Evolutionary conservation across 2,329 filamentous ascomycete species (phyloP).

Genomic region (Fusarium brevicatenulatum): DNA sequence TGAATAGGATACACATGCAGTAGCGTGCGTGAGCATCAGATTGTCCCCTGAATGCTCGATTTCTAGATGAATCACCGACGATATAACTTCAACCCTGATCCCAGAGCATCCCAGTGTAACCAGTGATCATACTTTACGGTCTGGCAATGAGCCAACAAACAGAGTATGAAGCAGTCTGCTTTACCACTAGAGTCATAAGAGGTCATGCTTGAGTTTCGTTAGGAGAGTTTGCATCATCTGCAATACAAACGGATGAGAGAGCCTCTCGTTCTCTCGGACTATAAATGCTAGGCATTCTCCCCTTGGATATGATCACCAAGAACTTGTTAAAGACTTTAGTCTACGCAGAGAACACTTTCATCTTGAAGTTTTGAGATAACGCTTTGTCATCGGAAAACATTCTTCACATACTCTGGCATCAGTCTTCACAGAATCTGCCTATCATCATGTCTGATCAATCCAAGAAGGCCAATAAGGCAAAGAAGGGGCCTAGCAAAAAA

Average conservation of each 20-base stretch:
- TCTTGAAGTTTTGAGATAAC: background rate
- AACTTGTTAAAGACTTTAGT: background rate
- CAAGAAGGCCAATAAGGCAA: background rate
- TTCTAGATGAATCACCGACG: background rate
- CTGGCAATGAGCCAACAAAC: background rate
- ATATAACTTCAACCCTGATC: constrained; percentile 6
- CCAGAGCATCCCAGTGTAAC: constrained; percentile 10
- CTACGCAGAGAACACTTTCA: background rate
- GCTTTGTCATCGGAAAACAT: background rate
- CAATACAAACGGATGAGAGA: background rate
- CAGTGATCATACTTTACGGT: background rate
- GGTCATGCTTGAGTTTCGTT: background rate
- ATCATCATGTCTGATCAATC: background rate
- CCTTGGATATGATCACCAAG: background rate
- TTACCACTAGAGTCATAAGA: background rate
- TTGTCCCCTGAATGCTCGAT: background rate
- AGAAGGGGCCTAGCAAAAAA: background rate
- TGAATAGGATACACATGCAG: background rate
- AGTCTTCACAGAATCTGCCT: background rate
- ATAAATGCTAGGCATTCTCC: constrained; percentile 1
- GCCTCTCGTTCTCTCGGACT: background rate
- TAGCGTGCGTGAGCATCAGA: background rate
- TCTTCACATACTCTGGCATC: background rate
- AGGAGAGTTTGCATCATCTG: background rate
- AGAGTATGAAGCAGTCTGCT: background rate